phyloP scores from a whole-genome alignment of 331 rosid genomes.

The Quercus phellos region DNA sequence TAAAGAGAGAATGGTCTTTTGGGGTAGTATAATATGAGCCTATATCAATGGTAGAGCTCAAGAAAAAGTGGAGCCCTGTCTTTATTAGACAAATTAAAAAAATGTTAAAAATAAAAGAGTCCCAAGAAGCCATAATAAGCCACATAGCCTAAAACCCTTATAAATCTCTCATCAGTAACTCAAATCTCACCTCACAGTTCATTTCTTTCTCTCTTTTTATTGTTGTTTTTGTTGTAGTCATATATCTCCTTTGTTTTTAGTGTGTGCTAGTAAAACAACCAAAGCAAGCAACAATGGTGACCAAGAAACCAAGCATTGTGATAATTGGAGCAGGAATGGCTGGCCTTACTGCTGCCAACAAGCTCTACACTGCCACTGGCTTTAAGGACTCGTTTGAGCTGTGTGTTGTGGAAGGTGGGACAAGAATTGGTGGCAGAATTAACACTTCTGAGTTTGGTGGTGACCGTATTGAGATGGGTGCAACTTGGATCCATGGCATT shows the following conservation, averaged over 20 bases:
- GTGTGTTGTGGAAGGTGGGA: conserved; percentile 78
- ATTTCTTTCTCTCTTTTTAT: conserved; percentile 8
- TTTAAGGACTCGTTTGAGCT: conserved; percentile 64
- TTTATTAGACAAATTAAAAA: conserved; percentile 31
- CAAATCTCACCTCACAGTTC: conserved; percentile 51
- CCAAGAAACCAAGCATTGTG: conserved; percentile 72
- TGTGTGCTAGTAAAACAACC: background rate
- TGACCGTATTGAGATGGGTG: conserved; percentile 91
- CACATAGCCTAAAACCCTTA: conserved; percentile 29
- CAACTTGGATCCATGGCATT: conserved; percentile 99
- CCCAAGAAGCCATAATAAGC: background rate
- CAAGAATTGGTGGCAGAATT: conserved; percentile 87
- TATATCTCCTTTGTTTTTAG: background rate
- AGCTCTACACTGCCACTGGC: conserved; percentile 59
- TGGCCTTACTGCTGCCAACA: conserved; percentile 89
- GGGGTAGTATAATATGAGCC: background rate
- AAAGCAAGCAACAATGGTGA: conserved; percentile 49
- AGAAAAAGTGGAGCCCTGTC: conserved; percentile 58
- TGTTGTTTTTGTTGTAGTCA: background rate
- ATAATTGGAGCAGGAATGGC: conserved; percentile 98
- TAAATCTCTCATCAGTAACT: conserved; percentile 54
- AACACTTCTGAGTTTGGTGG: conserved; percentile 90
- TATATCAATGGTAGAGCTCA: background rate
- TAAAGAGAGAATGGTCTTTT: background rate
- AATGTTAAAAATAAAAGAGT: background rate